These are phyloP conservation scores for Corchorus capsularis DNA, from an alignment of 345 rosid genomes.

Conservation along the genomic window DNA sequence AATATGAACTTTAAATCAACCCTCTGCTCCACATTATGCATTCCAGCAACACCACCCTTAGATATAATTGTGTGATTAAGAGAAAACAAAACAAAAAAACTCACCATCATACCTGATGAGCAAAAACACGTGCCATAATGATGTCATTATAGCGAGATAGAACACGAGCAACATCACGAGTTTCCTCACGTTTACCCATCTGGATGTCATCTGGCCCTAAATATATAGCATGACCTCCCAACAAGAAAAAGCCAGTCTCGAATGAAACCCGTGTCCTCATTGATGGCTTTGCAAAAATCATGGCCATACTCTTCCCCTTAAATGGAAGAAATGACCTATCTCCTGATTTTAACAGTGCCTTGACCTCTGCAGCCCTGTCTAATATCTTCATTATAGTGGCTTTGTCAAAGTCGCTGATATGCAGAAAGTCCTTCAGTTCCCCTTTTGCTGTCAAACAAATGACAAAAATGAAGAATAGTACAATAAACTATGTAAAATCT, in stretches of 20 bases:
- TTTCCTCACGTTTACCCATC: slow-evolving; percentile 97
- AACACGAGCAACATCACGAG: slow-evolving; percentile 96
- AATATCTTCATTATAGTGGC: slow-evolving; percentile 67
- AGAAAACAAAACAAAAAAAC: slow-evolving; percentile 33
- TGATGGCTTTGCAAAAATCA: slow-evolving; percentile 96
- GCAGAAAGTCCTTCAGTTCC: slow-evolving; percentile 69
- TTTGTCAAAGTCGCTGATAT: slow-evolving; percentile 85
- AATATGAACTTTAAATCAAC: neutral
- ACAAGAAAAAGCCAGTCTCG: slow-evolving; percentile 92
- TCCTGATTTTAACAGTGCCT: slow-evolving; percentile 82
- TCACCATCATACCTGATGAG: slow-evolving; percentile 97
- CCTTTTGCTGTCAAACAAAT: slow-evolving; percentile 43
- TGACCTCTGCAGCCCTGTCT: slow-evolving; percentile 77
- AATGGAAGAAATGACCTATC: slow-evolving; percentile 76
- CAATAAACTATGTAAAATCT: neutral
- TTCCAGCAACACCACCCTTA: neutral
- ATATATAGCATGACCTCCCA: slow-evolving; percentile 94
- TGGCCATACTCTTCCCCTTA: slow-evolving; percentile 93
- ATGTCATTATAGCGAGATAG: slow-evolving; percentile 85
- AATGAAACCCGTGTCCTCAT: slow-evolving; percentile 97
- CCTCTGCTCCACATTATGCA: neutral
- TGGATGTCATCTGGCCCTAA: slow-evolving; percentile 91
- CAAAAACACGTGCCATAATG: slow-evolving; percentile 94
- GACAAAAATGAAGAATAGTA: slow-evolving; percentile 16
- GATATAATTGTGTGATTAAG: neutral